Percentiles rank a stretch among this genome's conserved stretches.
Conservation (phyloP, 768 basidiomycete species). For the Pholiota conissans region DNA sequence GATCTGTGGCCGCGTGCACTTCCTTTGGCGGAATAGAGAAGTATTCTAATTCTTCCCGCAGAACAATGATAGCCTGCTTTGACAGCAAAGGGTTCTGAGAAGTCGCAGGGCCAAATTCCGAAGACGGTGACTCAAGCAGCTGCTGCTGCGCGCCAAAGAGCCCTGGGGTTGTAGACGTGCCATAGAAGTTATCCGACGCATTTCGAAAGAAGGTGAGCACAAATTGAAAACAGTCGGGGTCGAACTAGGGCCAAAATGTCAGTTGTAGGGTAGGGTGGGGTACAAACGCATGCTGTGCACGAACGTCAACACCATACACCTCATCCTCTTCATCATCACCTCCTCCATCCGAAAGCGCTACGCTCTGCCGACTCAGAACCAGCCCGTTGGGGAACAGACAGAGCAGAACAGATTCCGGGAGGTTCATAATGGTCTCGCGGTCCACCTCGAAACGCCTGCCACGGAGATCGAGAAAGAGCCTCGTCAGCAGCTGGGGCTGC, state of each 20-base stretch:
- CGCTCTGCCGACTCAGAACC: slow-evolving; percentile 86
- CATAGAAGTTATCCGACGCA: slow-evolving; percentile 92
- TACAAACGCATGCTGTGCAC: slow-evolving; percentile 32
- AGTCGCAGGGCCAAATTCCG: slow-evolving; percentile 61
- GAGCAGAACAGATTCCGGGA: slow-evolving; percentile 94
- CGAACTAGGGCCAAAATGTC: slow-evolving; percentile 62
- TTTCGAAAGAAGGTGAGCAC: slow-evolving; percentile 90
- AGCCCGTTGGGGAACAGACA: slow-evolving; percentile 98
- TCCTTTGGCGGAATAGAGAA: slow-evolving; percentile 90
- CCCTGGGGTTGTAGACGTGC: slow-evolving; percentile 70
- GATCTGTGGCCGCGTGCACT: slow-evolving; percentile 63
- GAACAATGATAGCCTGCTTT: slow-evolving; percentile 98
- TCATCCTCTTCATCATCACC: slow-evolving; percentile 85
- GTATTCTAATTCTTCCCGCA: slow-evolving; percentile 97
- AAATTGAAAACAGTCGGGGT: slow-evolving; percentile 94
- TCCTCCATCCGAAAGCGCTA: slow-evolving; percentile 70
- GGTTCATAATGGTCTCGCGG: slow-evolving; percentile 96
- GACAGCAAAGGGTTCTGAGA: slow-evolving; percentile 89
- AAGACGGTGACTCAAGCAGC: slow-evolving; percentile 65
- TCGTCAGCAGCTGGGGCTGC: slow-evolving; percentile 85
- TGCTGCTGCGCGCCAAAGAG: slow-evolving; percentile 79
- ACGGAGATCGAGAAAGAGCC: slow-evolving; percentile 89
- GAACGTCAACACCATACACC: slow-evolving; percentile 93
- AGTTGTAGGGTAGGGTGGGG: not conserved
- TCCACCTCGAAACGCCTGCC: slow-evolving; percentile 92